phyloP scores from a whole-genome alignment of 1,139 yeast genomes.

The Blastobotrys serpentis region DNA sequence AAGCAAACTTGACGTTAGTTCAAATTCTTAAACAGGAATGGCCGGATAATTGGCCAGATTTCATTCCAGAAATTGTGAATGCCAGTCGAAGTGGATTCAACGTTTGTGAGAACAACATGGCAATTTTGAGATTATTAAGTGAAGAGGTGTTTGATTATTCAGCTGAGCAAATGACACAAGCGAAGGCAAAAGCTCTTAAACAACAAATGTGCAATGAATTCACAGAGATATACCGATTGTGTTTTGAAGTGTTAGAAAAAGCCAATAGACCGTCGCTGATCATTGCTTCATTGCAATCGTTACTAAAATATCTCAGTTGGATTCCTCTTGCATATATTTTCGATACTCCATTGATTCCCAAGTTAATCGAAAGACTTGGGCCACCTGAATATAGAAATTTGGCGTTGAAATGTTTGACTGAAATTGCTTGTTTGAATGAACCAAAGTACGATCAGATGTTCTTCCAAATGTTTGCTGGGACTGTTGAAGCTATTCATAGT shows the following conservation, averaged over 20 bases:
- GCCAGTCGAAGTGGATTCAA: slow-evolving; percentile 84
- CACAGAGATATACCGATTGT: slow-evolving; percentile 86
- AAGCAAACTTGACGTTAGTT: slow-evolving; percentile 90
- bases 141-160: slow-evolving; percentile 96
- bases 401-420: slow-evolving; percentile 88
- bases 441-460: slow-evolving; percentile 67
- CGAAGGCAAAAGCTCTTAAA: slow-evolving; percentile 81
- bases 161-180: slow-evolving; percentile 94
- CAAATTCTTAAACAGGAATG: slow-evolving; percentile 96
- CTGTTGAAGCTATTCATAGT: slow-evolving; percentile 68
- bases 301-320: slow-evolving; percentile 90
- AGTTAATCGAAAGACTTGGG: slow-evolving; percentile 69
- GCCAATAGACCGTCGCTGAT: slow-evolving; percentile 80
- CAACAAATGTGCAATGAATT: slow-evolving; percentile 85
- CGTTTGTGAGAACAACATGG: slow-evolving; percentile 97
- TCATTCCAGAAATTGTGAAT: slow-evolving; percentile 86
- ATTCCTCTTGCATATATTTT: slow-evolving; percentile 86
- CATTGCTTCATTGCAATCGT: slow-evolving; percentile 78
- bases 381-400: slow-evolving; percentile 81
- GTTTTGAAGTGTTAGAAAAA: slow-evolving; percentile 89
- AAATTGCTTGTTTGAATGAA: slow-evolving; percentile 68
- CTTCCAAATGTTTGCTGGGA: slow-evolving; percentile 64
- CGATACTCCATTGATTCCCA: slow-evolving; percentile 74
- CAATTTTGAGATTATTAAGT: slow-evolving; percentile 77
- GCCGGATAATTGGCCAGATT: slow-evolving; percentile 99